Conservation (phyloP, 2,329 filamentous ascomycete species). For the Monosporascus sp. region DNA sequence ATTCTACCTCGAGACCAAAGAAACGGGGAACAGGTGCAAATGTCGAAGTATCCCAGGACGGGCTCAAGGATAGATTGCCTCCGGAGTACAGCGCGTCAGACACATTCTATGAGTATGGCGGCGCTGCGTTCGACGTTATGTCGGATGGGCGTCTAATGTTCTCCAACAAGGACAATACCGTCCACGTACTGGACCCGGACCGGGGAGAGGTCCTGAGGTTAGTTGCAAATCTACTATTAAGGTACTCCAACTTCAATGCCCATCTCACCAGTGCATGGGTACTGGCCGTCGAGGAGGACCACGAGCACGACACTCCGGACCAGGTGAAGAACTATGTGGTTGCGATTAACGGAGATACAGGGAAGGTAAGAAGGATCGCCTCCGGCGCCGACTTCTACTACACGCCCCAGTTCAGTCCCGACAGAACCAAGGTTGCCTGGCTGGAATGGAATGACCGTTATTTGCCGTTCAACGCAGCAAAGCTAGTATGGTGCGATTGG, state of each 20-base stretch:
- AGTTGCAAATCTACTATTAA: conserved; percentile 30
- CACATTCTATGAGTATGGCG: conserved; percentile 49
- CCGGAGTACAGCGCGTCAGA: conserved; percentile 37
- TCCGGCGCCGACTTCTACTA: conserved; percentile 48
- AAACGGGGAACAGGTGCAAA: conserved; percentile 40
- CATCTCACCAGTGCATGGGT: conserved; percentile 36
- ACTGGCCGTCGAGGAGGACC: conserved; percentile 48
- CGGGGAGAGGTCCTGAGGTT: neutral
- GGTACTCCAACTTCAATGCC: conserved; percentile 43
- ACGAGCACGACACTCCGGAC: conserved; percentile 29
- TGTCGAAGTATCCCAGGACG: conserved; percentile 32
- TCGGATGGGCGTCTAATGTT: conserved; percentile 21
- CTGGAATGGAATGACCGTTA: conserved; percentile 50
- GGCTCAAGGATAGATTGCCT: conserved; percentile 37
- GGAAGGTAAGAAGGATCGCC: conserved; percentile 33
- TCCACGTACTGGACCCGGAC: too few species aligned
- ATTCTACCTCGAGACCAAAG: conserved; percentile 33
- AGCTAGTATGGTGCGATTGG: conserved; percentile 41
- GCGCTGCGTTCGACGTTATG: conserved; percentile 36
- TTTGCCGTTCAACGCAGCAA: conserved; percentile 44
- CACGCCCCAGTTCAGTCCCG: conserved; percentile 42
- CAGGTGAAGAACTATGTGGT: conserved; percentile 34
- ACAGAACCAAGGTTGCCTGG: conserved; percentile 44
- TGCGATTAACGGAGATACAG: conserved; percentile 35
- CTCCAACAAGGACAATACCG: too few species aligned